Evolutionary conservation across 495 filamentous ascomycete genomes (phyloP), one percentile per base, ranked within the genome.

Genomic region (Lindgomyces ingoldianus): DNA sequence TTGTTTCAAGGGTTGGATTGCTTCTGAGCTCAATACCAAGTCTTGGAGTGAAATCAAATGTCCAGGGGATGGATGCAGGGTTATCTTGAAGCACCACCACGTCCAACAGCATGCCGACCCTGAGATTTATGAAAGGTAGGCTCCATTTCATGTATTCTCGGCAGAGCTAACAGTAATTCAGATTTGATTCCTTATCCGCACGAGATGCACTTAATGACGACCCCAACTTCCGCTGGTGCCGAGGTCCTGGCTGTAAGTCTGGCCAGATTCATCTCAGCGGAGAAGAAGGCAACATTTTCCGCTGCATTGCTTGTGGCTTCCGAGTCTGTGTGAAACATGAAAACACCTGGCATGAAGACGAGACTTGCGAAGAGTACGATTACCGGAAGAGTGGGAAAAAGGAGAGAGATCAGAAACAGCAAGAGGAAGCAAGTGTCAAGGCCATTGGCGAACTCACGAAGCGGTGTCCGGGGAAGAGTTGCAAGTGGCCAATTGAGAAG

Each of bases 151-250:
- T 45, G 70, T 73, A 61, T 53, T 30, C 25, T 44, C 4, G 10
- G 14, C 3, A 24, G 2, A 30, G 46, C 54, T 51, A 14, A 57
- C 16, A 22, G 36, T 27, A 44, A 18, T 26, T 47, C 4, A 70
- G 67, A 22, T 74, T 73, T 62, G 75, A 77, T 65, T 22, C 48
- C 33, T 64, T 74, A 1, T 39, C 59, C 0, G 46, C 65, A 19
- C 57, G 69, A 21, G 30, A 50, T 4, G 63, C 65, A 29, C 70
- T 79, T 10, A 59, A 70, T 16, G 60, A 60, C 12, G 67, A 74
- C 16, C 73, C 75, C 6, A 67, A 73, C 60, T 79, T 80, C 71
- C 60, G 70, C 0, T 78, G 76, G 74, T 79, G 78, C 51, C 61
- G 74, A 22, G 56, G 56, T 16, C 54, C 67, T 11, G 61, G 64